Percentiles rank a stretch among this genome's conserved stretches.
These are phyloP conservation scores for Saccharomycopsis hybrid DNA, from an alignment of 1,139 yeast species.

Conservation along the genomic window DNA sequence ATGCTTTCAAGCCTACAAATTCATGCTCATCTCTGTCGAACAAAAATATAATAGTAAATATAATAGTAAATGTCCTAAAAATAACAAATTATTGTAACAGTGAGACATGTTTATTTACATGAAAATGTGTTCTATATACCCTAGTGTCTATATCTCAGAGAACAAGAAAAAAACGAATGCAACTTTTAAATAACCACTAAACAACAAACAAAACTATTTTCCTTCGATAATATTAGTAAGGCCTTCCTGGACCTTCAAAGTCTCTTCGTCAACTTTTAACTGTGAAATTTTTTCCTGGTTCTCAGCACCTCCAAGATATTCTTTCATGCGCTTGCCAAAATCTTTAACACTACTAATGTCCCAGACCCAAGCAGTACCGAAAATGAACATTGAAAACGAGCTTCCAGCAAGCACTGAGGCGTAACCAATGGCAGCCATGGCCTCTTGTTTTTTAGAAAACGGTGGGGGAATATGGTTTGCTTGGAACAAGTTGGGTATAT, in stretches of 20 bases:
- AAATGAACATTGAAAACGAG: conserved; percentile 62
- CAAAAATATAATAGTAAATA: too few relatives aligned
- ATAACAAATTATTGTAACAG: too few relatives aligned
- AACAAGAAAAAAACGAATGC: too few relatives aligned
- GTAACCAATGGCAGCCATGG: conserved; percentile 77
- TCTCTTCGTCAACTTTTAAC: conserved; percentile 64
- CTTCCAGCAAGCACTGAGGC: conserved; percentile 73
- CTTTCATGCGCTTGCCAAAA: conserved; percentile 65
- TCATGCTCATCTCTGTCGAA: too few relatives aligned
- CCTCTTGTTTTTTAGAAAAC: conserved; percentile 75
- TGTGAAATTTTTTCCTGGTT: conserved; percentile 43
- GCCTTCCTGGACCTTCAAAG: conserved; percentile 31
- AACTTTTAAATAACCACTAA: not conserved
- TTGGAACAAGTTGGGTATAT: conserved; percentile 70
- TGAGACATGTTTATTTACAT: too few relatives aligned
- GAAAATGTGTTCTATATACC: too few relatives aligned
- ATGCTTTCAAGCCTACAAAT: too few relatives aligned
- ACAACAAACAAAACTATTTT: not conserved
- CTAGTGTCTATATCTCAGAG: too few relatives aligned
- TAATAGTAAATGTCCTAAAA: too few relatives aligned
- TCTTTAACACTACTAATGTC: conserved; percentile 67
- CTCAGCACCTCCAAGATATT: conserved; percentile 61
- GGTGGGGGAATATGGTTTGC: conserved; percentile 85
- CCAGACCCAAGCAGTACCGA: conserved; percentile 75
- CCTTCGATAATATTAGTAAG: conserved; percentile 21